These are phyloP conservation scores for Paulownia fortunei DNA, from an alignment of 257 asterid species.

Conservation along the genomic window DNA sequence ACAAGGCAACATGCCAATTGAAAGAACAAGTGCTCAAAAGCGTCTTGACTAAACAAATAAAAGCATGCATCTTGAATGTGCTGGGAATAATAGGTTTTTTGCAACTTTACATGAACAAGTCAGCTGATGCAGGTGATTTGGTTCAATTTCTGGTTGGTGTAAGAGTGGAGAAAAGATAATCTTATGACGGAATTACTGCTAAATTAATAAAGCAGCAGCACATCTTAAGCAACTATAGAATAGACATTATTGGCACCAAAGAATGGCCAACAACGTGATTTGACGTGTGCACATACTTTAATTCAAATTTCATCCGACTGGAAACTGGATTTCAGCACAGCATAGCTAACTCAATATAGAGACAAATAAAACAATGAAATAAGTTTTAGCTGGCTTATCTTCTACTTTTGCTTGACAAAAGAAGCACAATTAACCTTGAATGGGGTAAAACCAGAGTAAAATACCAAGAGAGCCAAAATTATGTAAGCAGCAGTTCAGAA, in stretches of 20 bases:
- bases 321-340: background rate
- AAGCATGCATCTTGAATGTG: background rate
- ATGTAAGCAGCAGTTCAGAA: background rate
- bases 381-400: background rate
- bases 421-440: constrained; percentile 3
- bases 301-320: background rate
- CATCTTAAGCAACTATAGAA: background rate
- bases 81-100: background rate
- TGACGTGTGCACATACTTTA: background rate
- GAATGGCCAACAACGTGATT: background rate
- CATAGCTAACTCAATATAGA: background rate
- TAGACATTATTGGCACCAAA: background rate
- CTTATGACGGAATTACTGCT: background rate
- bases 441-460: background rate
- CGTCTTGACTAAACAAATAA: background rate
- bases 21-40: background rate
- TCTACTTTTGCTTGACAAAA: background rate
- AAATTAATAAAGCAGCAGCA: background rate
- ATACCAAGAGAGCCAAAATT: constrained; percentile 3
- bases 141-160: no score
- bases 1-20: background rate
- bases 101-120: background rate
- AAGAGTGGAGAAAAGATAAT: no score
- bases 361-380: background rate
- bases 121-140: no score